Base-by-base conservation (phyloP, 805 yeast genomes). In the Cyberlindnera veronae region DNA sequence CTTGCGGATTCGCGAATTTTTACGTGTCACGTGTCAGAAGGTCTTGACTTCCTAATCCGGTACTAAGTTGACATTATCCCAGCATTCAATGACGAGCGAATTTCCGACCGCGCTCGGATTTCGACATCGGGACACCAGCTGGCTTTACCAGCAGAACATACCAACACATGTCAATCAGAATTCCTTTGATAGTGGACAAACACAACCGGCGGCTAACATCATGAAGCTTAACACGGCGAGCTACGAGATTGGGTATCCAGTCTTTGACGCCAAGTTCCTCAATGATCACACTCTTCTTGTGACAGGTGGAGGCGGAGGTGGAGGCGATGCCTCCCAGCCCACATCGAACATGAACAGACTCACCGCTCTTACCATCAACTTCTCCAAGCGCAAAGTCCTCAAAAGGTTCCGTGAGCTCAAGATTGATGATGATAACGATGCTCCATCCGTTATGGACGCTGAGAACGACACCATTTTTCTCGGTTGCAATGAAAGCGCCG, bases 361-460 rank as follows among this genome's bases (percentile, higher is more conserved):
- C 44, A 81, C 91, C 3, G 89, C 87, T 3, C 63, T 84, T 30
- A 66, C 76, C 32, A 69, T 84, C 39, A 76, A 80, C 53, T 77
- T 82, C 39, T 68, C 68, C 23, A 74, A 76, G 46, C 58, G 62
- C 33, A 64, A 60, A 45, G 67, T 66, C 62, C 62, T 84, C 42
- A 86, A 82, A 58, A 72, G 79, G 48, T 84, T 76, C 58, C 68
- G 93, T 46, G 93, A 85, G 56, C 69, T 84, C 53, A 66, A 72
- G 3, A 60, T 81, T 43, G 75, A 78, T 6, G 69, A 73, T n/a
- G 71, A 76, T 29, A 95, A 86, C 53, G 96, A 89, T 60, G 78
- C 84, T 12, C 96, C 96, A 5, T 85, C 88, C 55, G 79, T 91
- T 32, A 53, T 91, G 35, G 96, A 83, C 53, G 76, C 77, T 27